These are phyloP conservation scores for Lentinula lateritia DNA, from an alignment of 768 basidiomycete genomes.

Conservation along the genomic window DNA sequence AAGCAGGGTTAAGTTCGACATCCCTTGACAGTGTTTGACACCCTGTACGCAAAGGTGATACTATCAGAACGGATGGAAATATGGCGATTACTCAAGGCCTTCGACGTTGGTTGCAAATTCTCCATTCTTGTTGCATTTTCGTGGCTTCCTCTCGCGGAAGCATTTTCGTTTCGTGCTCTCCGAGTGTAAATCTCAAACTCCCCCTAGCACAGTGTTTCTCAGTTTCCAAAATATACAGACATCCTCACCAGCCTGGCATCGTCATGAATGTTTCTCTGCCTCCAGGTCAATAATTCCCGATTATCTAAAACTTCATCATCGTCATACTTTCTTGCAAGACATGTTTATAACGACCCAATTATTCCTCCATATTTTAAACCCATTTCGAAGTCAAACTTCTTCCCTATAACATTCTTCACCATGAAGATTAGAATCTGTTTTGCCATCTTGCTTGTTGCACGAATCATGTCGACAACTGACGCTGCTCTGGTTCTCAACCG, in stretches of 20 bases:
- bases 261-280: not conserved
- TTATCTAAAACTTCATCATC: not conserved
- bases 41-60: not conserved
- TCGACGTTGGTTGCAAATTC: too few species aligned
- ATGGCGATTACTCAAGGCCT: too few species aligned
- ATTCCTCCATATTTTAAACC: too few species aligned
- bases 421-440: not conserved
- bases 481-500: not conserved
- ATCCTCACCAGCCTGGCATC: not conserved
- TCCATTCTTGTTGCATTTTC: too few species aligned
- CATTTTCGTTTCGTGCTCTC: too few species aligned
- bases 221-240: not conserved
- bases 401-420: too few species aligned
- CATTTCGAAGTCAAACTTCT: not conserved
- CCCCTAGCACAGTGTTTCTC: not conserved
- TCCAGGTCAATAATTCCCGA: not conserved
- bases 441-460: not conserved
- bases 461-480: not conserved
- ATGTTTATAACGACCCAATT: too few species aligned
- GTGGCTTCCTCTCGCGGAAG: too few species aligned
- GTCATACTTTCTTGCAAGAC: not conserved
- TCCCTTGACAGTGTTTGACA: not conserved
- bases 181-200: not conserved
- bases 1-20: too few species aligned
- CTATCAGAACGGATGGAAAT: too few species aligned